Conservation (phyloP, 352 stramenopile species). For the Globisporangium canariense region DNA sequence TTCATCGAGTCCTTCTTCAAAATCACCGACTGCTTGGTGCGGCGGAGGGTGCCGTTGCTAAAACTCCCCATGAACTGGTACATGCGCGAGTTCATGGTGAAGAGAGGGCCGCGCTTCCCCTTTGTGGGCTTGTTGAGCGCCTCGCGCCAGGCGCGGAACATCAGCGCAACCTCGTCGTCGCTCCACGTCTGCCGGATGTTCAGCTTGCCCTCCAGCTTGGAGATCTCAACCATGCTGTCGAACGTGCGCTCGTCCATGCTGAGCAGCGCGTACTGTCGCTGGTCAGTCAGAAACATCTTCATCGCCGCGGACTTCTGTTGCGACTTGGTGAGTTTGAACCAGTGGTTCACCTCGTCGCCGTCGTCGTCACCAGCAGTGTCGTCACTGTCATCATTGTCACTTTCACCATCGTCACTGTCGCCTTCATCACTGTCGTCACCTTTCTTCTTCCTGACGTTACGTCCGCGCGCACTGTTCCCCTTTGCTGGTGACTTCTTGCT, state of each 20-base stretch:
- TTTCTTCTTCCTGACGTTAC: not conserved
- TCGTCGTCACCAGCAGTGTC: not conserved
- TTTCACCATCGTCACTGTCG: not conserved
- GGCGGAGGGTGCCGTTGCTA: slow-evolving; percentile 1
- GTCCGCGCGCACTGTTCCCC: not conserved
- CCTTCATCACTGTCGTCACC: not conserved
- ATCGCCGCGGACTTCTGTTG: slow-evolving; percentile 6
- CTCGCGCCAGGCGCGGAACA: slow-evolving; percentile 15
- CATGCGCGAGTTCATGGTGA: slow-evolving; percentile 14
- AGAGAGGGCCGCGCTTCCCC: not conserved
- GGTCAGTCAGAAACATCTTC: slow-evolving; percentile 6
- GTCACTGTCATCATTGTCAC: not conserved
- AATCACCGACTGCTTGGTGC: slow-evolving; percentile 15
- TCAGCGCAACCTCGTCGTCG: slow-evolving; percentile 10
- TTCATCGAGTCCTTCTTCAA: slow-evolving; percentile 17
- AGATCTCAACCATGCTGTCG: slow-evolving; percentile 11
- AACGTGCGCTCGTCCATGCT: slow-evolving; percentile 12
- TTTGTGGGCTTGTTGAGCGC: slow-evolving; percentile 3
- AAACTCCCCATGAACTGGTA: slow-evolving; percentile 11
- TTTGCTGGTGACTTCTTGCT: not conserved
- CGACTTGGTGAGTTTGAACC: slow-evolving; percentile 12
- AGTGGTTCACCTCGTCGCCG: slow-evolving; percentile 6
- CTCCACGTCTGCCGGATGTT: slow-evolving; percentile 13
- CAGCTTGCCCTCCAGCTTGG: slow-evolving; percentile 11
- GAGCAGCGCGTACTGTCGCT: slow-evolving; percentile 14